These are phyloP conservation scores for Kalmanozyma brasiliensis DNA, from an alignment of 1,284 basidiomycete species.

Conservation along the genomic window DNA sequence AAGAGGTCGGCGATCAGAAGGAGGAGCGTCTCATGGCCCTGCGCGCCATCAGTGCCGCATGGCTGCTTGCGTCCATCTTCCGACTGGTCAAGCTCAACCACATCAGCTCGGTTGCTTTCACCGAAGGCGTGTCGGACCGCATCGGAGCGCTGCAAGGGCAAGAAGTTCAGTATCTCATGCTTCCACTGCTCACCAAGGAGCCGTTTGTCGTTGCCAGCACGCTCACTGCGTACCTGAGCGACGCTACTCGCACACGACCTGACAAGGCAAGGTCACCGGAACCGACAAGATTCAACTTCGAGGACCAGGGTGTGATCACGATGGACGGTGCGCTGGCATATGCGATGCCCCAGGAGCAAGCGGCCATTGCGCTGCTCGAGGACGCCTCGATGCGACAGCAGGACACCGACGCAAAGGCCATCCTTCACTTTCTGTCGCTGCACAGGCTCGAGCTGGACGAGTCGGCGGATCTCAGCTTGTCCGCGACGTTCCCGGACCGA, in stretches of 20 bases:
- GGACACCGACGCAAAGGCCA: conserved; percentile 19
- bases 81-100: conserved; percentile 14
- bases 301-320: background rate
- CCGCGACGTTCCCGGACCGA: conserved; percentile 12
- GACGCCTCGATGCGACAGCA: conserved; percentile 3
- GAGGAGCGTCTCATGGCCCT: conserved; percentile 9
- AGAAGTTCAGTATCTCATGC: conserved; percentile 17
- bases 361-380: conserved; percentile 1
- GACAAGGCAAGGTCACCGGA: conserved; percentile 7
- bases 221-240: conserved; percentile 15
- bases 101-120: conserved; percentile 17
- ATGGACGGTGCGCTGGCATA: conserved; percentile 15
- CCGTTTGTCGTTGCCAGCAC: conserved; percentile 16
- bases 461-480: conserved; percentile 2
- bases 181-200: conserved; percentile 15
- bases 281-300: conserved; percentile 1
- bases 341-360: conserved; percentile 15
- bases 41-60: conserved; percentile 32
- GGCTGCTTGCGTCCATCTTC: conserved; percentile 21
- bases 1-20: conserved; percentile 13
- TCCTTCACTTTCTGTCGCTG: conserved; percentile 20
- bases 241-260: conserved; percentile 10
- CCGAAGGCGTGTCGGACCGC: conserved; percentile 31
- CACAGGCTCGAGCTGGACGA: conserved; percentile 24
- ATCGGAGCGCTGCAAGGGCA: conserved; percentile 12